Evolutionary conservation across 2,329 filamentous ascomycete species (phyloP), one percentile per base, ranked within the genome.

Genomic region (Trichoderma citrinoviride): DNA sequence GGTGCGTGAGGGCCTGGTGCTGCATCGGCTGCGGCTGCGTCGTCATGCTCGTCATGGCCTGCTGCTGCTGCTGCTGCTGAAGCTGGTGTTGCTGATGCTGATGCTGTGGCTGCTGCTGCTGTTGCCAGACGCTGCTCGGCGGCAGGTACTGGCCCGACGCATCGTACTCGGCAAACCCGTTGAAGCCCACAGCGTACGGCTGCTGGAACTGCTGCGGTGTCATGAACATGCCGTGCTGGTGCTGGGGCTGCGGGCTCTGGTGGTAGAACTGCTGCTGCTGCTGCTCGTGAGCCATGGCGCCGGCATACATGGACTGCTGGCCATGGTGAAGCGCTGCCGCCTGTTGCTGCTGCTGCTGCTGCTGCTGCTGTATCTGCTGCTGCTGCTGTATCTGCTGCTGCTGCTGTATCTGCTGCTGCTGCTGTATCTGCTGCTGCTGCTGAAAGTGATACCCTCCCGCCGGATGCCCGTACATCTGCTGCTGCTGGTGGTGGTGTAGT

Each of bases 401-500:
- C 29, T 73, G 68, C 14, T 71, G 67, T n/a, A n/a, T n/a, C 19
- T 67, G 73, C 33, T 70, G 69, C 25, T 71, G 68, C n/a, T 68
- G 69, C 23, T 71, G 70, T 17, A 66, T 67, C n/a, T 70, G 70
- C 25, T 70, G 69, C 54, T 63, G 68, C 27, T 68, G 65, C 43
- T 65, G 69, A 21, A 69, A 68, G 33, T 73, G 73, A 10, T 71
- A 72, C 25, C 70, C 70, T 21, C 68, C 68, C n/a, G 73, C 71
- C 43, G 67, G 73, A 52, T 73, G 70, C 19, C 69, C 69, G 46
- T 70, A 72, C 53, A 68, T 68, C 21, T 68, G 70, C 57, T 70
- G 70, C 23, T 70, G 70, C 29, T 73, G 68, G 15, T 71, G 67
- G 29, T 65, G 44, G 63, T 65, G 44, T 37, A 29, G 67, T 27